Evolutionary conservation across 2,329 filamentous ascomycete genomes (phyloP).

Genomic region (Ascochyta rabiei): DNA sequence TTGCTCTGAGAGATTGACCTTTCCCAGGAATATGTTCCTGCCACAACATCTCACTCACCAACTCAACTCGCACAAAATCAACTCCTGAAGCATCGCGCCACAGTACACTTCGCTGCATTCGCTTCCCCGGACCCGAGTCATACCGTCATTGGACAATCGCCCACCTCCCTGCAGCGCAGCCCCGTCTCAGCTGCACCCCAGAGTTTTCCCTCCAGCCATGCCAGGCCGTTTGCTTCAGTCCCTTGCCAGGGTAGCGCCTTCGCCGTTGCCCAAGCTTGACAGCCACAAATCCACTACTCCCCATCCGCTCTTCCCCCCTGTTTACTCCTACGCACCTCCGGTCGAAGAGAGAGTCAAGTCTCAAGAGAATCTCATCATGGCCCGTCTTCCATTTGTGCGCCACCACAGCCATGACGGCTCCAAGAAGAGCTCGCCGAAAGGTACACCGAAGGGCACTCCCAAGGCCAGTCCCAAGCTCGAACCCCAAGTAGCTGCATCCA

Average conservation of each 20-base stretch:
- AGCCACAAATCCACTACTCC: slow-evolving; percentile 23
- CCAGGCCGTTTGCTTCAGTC: slow-evolving; percentile 44
- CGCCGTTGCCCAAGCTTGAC: slow-evolving; percentile 40
- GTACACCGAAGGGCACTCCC: slow-evolving; percentile 34
- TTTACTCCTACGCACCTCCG: slow-evolving; percentile 44
- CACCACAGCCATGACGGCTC: slow-evolving; percentile 35
- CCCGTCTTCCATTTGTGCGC: slow-evolving; percentile 45
- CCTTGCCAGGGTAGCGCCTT: slow-evolving; percentile 41
- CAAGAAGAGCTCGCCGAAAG: slow-evolving; percentile 9
- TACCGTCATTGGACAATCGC: slow-evolving; percentile 29
- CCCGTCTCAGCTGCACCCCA: slow-evolving; percentile 37
- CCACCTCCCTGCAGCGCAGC: slow-evolving; percentile 7
- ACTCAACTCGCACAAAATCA: slow-evolving; percentile 45
- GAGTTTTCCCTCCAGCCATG: slow-evolving; percentile 38
- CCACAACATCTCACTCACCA: slow-evolving; percentile 38
- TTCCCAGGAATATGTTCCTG: slow-evolving; percentile 41
- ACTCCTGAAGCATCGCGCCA: slow-evolving; percentile 28
- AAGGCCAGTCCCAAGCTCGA: slow-evolving; percentile 44
- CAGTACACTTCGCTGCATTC: slow-evolving; percentile 24
- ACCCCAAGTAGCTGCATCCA: slow-evolving; percentile 54
- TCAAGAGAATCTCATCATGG: slow-evolving; percentile 47
- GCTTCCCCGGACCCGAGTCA: slow-evolving; percentile 20
- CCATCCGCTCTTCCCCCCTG: slow-evolving; percentile 40
- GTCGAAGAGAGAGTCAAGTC: slow-evolving; percentile 36
- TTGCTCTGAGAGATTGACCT: slow-evolving; percentile 6